A percentile compares a stretch with the other conserved stretches of the same genome.
Evolutionary conservation across 345 rosid genomes (phyloP).

Genomic region (Tarenaya hassleriana): DNA sequence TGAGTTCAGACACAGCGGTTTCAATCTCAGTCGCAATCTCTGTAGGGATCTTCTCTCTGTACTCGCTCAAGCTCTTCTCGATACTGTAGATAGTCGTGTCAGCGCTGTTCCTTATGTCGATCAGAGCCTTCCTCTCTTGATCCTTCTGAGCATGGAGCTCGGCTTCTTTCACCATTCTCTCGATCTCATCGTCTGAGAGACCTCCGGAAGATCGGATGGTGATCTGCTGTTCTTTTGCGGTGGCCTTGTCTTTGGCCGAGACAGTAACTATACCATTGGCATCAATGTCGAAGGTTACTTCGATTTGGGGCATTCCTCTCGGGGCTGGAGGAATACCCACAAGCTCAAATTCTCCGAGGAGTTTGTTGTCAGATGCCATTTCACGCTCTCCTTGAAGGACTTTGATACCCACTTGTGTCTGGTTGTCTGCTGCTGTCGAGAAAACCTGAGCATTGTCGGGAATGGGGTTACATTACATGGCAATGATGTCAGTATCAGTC

Average conservation of each 20-base stretch:
- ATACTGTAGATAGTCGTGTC: slow-evolving; percentile 42
- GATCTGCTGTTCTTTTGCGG: slow-evolving; percentile 39
- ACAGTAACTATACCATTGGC: slow-evolving; percentile 46
- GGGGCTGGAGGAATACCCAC: slow-evolving; percentile 44
- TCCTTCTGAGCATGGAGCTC: slow-evolving; percentile 40
- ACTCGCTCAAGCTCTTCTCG: slow-evolving; percentile 44
- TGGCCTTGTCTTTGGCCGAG: slow-evolving; percentile 43
- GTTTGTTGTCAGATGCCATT: slow-evolving; percentile 42
- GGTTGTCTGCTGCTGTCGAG: slow-evolving; percentile 46
- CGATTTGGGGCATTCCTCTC: slow-evolving; percentile 40
- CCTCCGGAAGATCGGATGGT: slow-evolving; percentile 46
- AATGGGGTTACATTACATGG: too few species aligned
- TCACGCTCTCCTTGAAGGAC: slow-evolving; percentile 50
- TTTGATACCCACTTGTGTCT: slow-evolving; percentile 41
- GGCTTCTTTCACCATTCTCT: slow-evolving; percentile 51
- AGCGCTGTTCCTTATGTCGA: slow-evolving; percentile 36
- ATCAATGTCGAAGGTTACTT: slow-evolving; percentile 43
- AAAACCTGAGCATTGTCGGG: slow-evolving; percentile 28
- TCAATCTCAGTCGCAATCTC: slow-evolving; percentile 42
- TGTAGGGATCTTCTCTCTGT: slow-evolving; percentile 40
- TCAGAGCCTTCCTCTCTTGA: slow-evolving; percentile 39
- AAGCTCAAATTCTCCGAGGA: slow-evolving; percentile 45
- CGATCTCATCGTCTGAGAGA: slow-evolving; percentile 37
- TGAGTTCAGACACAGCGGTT: slow-evolving; percentile 37
- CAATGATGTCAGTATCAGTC: slow-evolving; percentile 3